Evolutionary conservation across 805 yeast genomes (phyloP), one percentile per base, ranked within the genome.

Genomic region (Candida glaebosa): DNA sequence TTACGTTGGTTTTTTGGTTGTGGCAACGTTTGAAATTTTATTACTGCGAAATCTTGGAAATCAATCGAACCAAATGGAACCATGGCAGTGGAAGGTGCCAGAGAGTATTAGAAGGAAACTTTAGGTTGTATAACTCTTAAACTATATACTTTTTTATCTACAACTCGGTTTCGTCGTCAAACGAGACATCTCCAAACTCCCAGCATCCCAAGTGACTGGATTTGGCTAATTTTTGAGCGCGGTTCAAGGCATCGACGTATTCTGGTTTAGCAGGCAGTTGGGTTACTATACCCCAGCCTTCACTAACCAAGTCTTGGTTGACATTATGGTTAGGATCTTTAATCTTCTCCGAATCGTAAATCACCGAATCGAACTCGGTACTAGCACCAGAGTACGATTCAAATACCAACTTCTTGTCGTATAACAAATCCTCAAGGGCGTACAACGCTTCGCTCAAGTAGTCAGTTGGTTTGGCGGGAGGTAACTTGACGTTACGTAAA

Each of bases 181-280:
- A 79, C 30, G 82, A 75, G 28, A 84, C 75, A 55, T 84, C 88
- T 38, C 90, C 90, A 50, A 76, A 80, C 60, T 81, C 79, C 90
- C 90, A 84, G 56, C 86, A 81, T 3, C 89, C 89, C 16, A 62
- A 53, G 45, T 78, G 81, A 24, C 52, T 59, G 14, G 59, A 40
- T 55, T 71, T 76, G 20, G 88, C 88, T 5, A 48, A 51, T 15
- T 50, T 44, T 58, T 84, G 83, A 2, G 69, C 65, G 24, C 54
- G 60, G 37, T 65, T 42, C 40, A 81, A 58, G 5, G 57, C 64
- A 7, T 48, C 50, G 17, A 55, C 55, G 24, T 65, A 65, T 35
- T 63, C 66, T 40, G 71, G 75, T 30, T 60, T 44, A 2, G 49
- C 47, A 37, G 71, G 60, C 12, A 42, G 42, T 32, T 47, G 46